These are phyloP conservation scores for Plasmodium cynomolgi DNA, from an alignment of 169 alveolate species.

Conservation along the genomic window DNA sequence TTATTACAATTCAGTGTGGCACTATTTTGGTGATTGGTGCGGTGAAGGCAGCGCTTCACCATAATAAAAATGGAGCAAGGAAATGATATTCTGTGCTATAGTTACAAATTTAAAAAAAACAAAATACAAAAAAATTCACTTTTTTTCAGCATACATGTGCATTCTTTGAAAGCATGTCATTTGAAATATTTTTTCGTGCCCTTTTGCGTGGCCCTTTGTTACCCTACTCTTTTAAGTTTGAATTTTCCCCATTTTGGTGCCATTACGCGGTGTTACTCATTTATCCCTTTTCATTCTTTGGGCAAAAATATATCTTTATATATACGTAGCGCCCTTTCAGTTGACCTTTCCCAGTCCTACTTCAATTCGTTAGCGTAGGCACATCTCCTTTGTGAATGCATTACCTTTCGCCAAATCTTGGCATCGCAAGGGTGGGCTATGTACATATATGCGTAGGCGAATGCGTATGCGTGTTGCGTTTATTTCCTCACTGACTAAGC, in stretches of 20 bases:
- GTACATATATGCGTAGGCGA: neutral
- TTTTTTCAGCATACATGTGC: neutral
- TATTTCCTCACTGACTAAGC: neutral
- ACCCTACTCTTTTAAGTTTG: neutral
- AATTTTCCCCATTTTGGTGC: neutral
- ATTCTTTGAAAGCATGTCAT: neutral
- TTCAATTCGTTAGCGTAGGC: neutral
- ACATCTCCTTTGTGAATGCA: neutral
- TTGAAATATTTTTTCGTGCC: neutral
- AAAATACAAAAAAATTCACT: neutral
- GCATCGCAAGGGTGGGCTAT: neutral
- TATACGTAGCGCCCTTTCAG: neutral
- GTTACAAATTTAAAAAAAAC: neutral
- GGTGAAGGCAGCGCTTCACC: neutral
- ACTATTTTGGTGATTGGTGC: neutral
- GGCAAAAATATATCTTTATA: neutral
- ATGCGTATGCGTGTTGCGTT: neutral
- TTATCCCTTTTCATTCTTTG: neutral
- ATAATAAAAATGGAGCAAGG: neutral
- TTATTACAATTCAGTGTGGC: neutral
- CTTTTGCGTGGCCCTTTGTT: neutral
- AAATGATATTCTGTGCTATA: neutral
- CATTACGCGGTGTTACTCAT: neutral
- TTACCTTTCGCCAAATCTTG: neutral
- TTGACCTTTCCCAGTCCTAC: neutral